phyloP scores from a whole-genome alignment of 2,329 filamentous ascomycete genomes.

The Akanthomyces lecanii region DNA sequence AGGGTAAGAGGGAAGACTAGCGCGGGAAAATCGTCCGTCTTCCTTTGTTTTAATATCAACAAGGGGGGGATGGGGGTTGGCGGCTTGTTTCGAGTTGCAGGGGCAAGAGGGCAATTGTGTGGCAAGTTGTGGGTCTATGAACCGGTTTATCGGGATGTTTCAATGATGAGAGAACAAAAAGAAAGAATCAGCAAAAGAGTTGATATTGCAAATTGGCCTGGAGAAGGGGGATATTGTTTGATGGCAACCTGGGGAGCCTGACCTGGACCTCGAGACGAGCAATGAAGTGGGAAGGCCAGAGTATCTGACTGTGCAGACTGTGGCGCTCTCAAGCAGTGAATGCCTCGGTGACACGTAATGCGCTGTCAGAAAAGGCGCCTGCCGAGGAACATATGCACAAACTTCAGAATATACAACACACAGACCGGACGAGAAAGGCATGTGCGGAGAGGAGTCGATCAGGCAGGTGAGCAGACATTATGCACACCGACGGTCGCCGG shows the following conservation, averaged over 20 bases:
- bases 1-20: constrained; percentile 2
- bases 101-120: not conserved
- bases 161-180: not conserved
- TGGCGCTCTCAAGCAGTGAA: not conserved
- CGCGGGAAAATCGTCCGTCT: not conserved
- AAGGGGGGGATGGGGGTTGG: not conserved
- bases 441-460: not conserved
- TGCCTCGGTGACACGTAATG: constrained; percentile 8
- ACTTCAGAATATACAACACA: not conserved
- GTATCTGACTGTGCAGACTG: not conserved
- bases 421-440: not conserved
- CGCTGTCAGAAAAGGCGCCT: not conserved
- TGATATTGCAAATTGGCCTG: not conserved
- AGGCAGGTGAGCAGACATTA: not conserved
- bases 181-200: not conserved
- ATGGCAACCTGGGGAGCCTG: no score
- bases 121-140: not conserved
- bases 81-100: constrained; percentile 3
- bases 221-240: not conserved
- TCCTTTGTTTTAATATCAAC: constrained; percentile 5
- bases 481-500: not conserved
- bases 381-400: not conserved
- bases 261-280: no score
- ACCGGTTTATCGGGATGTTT: constrained; percentile 7
- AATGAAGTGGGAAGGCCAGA: not conserved